phyloP scores from a whole-genome alignment of 768 basidiomycete species.

The Xanthoconium purpureum region DNA sequence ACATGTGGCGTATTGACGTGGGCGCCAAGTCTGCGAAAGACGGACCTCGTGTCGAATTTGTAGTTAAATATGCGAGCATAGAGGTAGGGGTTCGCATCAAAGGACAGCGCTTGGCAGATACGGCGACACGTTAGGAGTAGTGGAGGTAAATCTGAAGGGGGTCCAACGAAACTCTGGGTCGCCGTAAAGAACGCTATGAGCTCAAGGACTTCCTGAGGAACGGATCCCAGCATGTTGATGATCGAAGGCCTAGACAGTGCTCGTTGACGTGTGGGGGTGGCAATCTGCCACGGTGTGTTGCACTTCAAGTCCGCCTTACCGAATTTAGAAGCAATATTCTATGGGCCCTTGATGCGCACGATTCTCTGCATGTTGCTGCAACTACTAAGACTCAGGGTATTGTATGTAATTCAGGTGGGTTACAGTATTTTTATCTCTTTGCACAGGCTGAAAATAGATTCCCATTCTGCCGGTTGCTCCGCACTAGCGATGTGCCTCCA shows the following conservation, averaged over 20 bases:
- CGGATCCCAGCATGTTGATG: constrained; percentile 37
- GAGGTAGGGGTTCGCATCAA: constrained; percentile 57
- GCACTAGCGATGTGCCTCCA: constrained; percentile 37
- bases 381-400: not conserved
- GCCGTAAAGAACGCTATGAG: constrained; percentile 69
- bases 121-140: constrained; percentile 51
- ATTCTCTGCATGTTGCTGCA: not conserved
- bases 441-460: constrained; percentile 52
- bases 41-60: constrained; percentile 63
- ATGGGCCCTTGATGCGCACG: constrained; percentile 6
- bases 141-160: constrained; percentile 56
- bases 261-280: too few species aligned
- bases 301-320: constrained; percentile 1
- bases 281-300: not conserved
- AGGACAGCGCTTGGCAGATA: constrained; percentile 49
- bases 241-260: too few species aligned
- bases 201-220: constrained; percentile 79
- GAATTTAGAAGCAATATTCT: not conserved
- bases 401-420: not conserved
- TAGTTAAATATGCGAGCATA: constrained; percentile 66
- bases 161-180: constrained; percentile 51
- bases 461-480: constrained; percentile 41
- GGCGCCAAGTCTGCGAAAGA: constrained; percentile 47
- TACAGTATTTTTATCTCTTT: constrained; percentile 32
- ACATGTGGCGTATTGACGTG: constrained; percentile 38